Evolutionary conservation across 331 rosid species (phyloP).

Genomic region (Erythrophleum ivorense): DNA sequence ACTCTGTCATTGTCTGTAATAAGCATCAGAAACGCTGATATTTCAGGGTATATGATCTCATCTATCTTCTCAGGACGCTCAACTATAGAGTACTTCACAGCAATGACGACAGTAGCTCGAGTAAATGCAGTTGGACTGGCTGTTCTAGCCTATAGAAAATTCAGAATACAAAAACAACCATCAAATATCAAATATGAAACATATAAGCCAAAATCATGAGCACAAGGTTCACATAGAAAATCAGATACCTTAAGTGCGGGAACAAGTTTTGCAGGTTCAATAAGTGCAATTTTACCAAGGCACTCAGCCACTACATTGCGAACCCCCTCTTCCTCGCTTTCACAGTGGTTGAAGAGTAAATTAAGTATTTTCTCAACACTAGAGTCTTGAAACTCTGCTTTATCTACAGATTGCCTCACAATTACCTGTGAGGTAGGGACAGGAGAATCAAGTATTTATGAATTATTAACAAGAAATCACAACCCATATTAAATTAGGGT

Average conservation of each 20-base stretch:
- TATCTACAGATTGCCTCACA: constrained; percentile 97
- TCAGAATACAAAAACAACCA: constrained; percentile 28
- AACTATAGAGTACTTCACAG: constrained; percentile 95
- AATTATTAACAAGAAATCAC: not conserved
- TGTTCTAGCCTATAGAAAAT: constrained; percentile 71
- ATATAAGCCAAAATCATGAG: constrained; percentile 19
- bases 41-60: constrained; percentile 90
- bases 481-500: constrained; percentile 25
- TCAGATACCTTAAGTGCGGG: constrained; percentile 92
- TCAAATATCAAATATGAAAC: constrained; percentile 34
- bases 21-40: constrained; percentile 94
- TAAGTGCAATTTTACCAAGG: constrained; percentile 92
- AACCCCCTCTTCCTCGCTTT: constrained; percentile 98
- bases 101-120: constrained; percentile 97
- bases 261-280: constrained; percentile 93
- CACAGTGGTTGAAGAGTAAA: constrained; percentile 94
- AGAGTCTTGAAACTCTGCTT: constrained; percentile 94
- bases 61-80: constrained; percentile 99
- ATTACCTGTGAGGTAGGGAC: constrained; percentile 66
- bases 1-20: constrained; percentile 95
- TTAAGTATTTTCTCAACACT: constrained; percentile 97
- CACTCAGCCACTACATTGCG: constrained; percentile 99
- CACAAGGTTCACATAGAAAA: constrained; percentile 20
- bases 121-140: constrained; percentile 94
- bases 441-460: constrained; percentile 34